phyloP scores from a whole-genome alignment of 306 rosid species.

The Vigna nakashimae region DNA sequence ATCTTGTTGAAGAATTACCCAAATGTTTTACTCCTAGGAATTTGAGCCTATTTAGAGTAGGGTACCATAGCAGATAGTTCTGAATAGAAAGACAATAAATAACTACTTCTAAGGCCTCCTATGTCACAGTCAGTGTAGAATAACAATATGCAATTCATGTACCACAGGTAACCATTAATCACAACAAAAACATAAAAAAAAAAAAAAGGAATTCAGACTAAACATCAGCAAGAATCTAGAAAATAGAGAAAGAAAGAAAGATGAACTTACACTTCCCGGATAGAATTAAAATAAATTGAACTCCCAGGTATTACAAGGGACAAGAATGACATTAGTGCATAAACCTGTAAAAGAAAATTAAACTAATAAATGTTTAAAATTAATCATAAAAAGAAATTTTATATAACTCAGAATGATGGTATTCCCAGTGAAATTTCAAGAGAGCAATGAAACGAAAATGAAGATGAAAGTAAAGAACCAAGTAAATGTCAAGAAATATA shows the following conservation, averaged over 20 bases:
- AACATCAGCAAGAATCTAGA: slow-evolving; percentile 38
- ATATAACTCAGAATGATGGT: slow-evolving; percentile 28
- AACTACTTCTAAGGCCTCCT: slow-evolving; percentile 22
- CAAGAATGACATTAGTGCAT: slow-evolving; percentile 93
- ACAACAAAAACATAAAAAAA: slow-evolving; percentile 26
- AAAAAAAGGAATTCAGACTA: slow-evolving; percentile 8
- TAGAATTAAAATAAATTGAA: slow-evolving; percentile 88
- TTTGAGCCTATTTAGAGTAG: slow-evolving; percentile 12
- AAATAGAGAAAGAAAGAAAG: slow-evolving; percentile 12
- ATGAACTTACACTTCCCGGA: slow-evolving; percentile 92
- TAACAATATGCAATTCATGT: slow-evolving; percentile 19
- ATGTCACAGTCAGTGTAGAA: neutral
- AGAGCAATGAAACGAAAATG: slow-evolving; percentile 2
- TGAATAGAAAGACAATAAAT: slow-evolving; percentile 3
- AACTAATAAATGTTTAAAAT: slow-evolving; percentile 7
- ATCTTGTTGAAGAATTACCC: slow-evolving; percentile 17
- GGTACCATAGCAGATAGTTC: slow-evolving; percentile 4
- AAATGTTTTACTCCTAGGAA: neutral
- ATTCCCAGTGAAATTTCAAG: slow-evolving; percentile 14
- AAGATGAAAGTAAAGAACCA: slow-evolving; percentile 24
- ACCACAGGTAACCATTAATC: neutral
- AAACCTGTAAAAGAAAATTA: slow-evolving; percentile 65
- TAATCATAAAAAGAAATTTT: slow-evolving; percentile 19
- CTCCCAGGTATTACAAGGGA: slow-evolving; percentile 77
- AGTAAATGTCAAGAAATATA: neutral